A percentile compares a stretch with the other conserved stretches of the same genome.
phyloP scores from a whole-genome alignment of 371 early-diverging fungal genomes.

The Thermomucor indicae-seudaticae region DNA sequence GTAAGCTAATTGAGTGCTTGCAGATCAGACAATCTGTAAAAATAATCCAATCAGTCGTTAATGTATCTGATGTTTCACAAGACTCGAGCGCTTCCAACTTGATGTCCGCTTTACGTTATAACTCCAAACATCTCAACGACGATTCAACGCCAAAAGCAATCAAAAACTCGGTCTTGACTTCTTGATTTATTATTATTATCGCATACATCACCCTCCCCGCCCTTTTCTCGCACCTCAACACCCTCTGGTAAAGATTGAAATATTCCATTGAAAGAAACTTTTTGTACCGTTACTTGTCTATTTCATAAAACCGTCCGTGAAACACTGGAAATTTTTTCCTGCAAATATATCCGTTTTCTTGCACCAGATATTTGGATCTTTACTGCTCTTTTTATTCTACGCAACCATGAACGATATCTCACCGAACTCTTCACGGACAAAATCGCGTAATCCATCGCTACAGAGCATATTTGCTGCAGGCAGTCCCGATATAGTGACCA shows the following conservation, averaged over 20 bases:
- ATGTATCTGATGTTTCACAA: slow-evolving; percentile 8
- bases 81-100: slow-evolving; percentile 55
- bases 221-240: not conserved
- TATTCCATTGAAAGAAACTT: too few relatives aligned
- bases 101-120: slow-evolving; percentile 72
- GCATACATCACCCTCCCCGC: not conserved
- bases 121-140: slow-evolving; percentile 79
- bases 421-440: too few relatives aligned
- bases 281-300: too few relatives aligned
- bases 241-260: too few relatives aligned
- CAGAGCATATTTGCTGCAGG: slow-evolving; percentile 1
- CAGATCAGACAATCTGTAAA: slow-evolving; percentile 67
- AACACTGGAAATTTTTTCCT: too few relatives aligned
- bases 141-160: slow-evolving; percentile 75
- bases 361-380: too few relatives aligned
- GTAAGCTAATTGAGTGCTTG: not conserved
- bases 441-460: too few relatives aligned
- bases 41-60: slow-evolving; percentile 56
- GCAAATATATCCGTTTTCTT: too few relatives aligned
- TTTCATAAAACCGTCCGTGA: too few relatives aligned
- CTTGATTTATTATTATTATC: slow-evolving; percentile 5
- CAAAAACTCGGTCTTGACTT: slow-evolving; percentile 51
- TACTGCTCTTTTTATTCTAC: too few relatives aligned
- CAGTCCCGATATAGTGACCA: not conserved
- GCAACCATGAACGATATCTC: too few relatives aligned